Percentiles rank a stretch among this genome's conserved stretches.
Evolutionary conservation across 345 rosid genomes (phyloP).

Genomic region (Hirschfeldia incana): DNA sequence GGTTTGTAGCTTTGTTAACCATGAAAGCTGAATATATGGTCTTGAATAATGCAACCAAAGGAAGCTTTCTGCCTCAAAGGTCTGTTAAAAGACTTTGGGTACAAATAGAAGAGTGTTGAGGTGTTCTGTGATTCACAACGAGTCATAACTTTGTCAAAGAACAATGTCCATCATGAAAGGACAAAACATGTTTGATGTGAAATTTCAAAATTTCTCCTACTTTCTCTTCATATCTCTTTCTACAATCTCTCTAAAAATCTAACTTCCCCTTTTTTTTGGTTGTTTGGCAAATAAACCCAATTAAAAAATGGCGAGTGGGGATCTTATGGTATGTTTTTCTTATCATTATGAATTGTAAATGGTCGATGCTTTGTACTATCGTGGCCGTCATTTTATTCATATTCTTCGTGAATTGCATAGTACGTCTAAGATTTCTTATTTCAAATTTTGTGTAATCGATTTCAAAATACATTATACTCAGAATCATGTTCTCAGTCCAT

Average conservation of each 20-base stretch:
- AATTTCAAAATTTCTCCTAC: no score
- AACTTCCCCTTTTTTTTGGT: no score
- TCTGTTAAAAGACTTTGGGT: not conserved
- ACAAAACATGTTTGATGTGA: not conserved
- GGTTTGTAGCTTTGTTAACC: not conserved
- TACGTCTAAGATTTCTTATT: not conserved
- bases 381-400: constrained; percentile 35
- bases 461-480: not conserved
- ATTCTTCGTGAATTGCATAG: constrained; percentile 21
- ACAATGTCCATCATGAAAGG: not conserved
- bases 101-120: not conserved
- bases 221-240: no score
- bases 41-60: not conserved
- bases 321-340: not conserved
- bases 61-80: not conserved
- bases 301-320: constrained; percentile 8
- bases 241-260: no score
- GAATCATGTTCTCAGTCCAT: constrained; percentile 21
- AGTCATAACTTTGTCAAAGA: not conserved
- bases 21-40: not conserved
- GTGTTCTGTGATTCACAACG: not conserved
- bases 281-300: no score
- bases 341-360: not conserved
- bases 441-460: not conserved
- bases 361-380: constrained; percentile 25